phyloP scores from a whole-genome alignment of 176 grass and related monocot species.

The Rhynchospora breviuscula region DNA sequence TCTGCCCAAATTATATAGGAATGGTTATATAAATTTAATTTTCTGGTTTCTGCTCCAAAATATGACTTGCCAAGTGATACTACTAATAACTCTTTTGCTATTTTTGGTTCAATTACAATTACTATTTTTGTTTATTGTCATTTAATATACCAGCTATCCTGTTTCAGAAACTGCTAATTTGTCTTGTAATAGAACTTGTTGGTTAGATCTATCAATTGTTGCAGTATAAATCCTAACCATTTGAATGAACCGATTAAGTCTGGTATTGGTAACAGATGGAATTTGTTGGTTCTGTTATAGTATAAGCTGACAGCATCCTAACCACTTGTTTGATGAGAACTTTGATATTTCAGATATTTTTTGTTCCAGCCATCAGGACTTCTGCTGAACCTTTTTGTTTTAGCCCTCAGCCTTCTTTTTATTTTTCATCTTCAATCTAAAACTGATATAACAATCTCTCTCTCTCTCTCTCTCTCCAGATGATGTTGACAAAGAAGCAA shows the following conservation, averaged over 20 bases:
- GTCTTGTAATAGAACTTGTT: not conserved
- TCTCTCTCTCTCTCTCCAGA: not conserved
- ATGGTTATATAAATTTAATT: not conserved
- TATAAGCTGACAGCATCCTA: not conserved
- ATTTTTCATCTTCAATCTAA: not conserved
- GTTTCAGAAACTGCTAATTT: not conserved
- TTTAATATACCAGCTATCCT: not conserved
- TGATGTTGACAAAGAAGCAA: constrained; percentile 57
- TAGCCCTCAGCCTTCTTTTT: constrained; percentile 5
- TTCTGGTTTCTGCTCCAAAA: not conserved
- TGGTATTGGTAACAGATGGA: not conserved
- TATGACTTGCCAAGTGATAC: not conserved
- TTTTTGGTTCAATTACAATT: not conserved
- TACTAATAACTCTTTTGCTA: not conserved
- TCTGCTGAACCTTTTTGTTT: not conserved
- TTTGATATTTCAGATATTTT: not conserved
- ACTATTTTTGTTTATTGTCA: not conserved
- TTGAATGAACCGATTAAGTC: not conserved
- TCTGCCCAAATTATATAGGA: not conserved
- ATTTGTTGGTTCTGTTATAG: not conserved
- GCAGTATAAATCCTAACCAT: not conserved
- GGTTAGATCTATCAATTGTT: not conserved
- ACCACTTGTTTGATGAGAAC: not conserved
- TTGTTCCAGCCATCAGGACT: not conserved
- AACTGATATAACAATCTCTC: not conserved